phyloP scores from a whole-genome alignment of 495 filamentous ascomycete species.

The Chaetomium fimeti region DNA sequence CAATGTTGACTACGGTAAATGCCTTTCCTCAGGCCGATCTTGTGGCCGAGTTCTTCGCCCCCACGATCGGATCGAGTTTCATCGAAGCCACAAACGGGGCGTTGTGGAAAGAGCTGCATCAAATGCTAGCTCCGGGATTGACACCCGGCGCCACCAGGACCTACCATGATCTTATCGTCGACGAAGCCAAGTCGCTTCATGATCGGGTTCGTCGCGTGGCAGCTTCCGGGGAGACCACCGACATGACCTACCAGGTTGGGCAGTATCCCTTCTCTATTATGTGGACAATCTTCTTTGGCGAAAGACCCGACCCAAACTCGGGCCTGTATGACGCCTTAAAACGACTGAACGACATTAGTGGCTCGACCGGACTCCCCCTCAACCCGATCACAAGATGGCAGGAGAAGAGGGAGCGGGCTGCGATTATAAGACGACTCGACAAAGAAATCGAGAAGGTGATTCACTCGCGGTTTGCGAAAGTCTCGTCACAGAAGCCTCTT shows the following conservation, averaged over 20 bases:
- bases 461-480: constrained; percentile 15
- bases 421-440: not conserved
- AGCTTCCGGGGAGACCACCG: constrained; percentile 8
- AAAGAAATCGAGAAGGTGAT: not conserved
- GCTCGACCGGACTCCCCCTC: not conserved
- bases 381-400: constrained; percentile 8
- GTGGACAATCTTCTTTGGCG: constrained; percentile 25
- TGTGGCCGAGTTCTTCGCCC: constrained; percentile 11
- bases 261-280: constrained; percentile 26
- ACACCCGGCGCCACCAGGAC: constrained; percentile 20
- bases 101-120: constrained; percentile 30
- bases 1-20: constrained; percentile 20
- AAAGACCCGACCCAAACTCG: not conserved
- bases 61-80: constrained; percentile 18
- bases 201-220: constrained; percentile 17
- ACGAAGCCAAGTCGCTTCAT: constrained; percentile 25
- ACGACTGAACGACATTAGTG: constrained; percentile 2
- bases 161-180: constrained; percentile 20
- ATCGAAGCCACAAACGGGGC: constrained; percentile 26
- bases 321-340: not conserved
- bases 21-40: constrained; percentile 18
- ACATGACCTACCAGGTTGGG: constrained; percentile 9
- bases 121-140: constrained; percentile 29
- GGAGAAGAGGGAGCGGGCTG: not conserved
- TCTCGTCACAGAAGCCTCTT: constrained; percentile 14